Conservation (phyloP, 140 eudicot species). For the Senecio squalidus region DNA sequence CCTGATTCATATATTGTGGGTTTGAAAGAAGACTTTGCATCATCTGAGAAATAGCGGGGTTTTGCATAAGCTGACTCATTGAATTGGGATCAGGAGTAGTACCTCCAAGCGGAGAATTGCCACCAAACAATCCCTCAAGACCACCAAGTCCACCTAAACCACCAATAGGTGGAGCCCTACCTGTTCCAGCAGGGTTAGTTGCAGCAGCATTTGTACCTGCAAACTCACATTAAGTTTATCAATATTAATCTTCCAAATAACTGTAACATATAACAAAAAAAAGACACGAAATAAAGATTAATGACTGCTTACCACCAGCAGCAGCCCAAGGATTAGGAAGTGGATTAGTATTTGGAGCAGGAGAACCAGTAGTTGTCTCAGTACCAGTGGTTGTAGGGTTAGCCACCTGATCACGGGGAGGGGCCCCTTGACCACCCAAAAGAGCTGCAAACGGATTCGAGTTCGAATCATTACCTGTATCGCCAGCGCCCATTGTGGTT, state of each 20-base stretch:
- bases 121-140: slow-evolving; percentile 54
- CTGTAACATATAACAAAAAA: background rate
- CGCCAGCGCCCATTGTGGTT: slow-evolving; percentile 64
- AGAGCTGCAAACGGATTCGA: slow-evolving; percentile 92
- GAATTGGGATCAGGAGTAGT: slow-evolving; percentile 53
- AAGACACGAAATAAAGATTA: background rate
- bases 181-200: slow-evolving; percentile 38
- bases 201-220: slow-evolving; percentile 41
- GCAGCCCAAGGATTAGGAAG: slow-evolving; percentile 85
- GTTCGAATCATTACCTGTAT: slow-evolving; percentile 42
- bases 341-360: slow-evolving; percentile 80
- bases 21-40: slow-evolving; percentile 68
- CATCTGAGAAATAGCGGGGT: slow-evolving; percentile 74
- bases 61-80: slow-evolving; percentile 66
- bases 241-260: background rate
- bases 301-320: slow-evolving; percentile 44
- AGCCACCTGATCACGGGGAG: slow-evolving; percentile 37
- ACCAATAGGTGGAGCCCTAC: slow-evolving; percentile 46
- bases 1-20: slow-evolving; percentile 83
- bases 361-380: slow-evolving; percentile 49
- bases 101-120: slow-evolving; percentile 63
- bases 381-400: slow-evolving; percentile 61
- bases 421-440: slow-evolving; percentile 52
- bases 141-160: slow-evolving; percentile 53
- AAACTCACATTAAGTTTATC: slow-evolving; percentile 13